These are phyloP conservation scores for Xerocomellus intermedius DNA, from an alignment of 768 basidiomycete species.

Conservation along the genomic window DNA sequence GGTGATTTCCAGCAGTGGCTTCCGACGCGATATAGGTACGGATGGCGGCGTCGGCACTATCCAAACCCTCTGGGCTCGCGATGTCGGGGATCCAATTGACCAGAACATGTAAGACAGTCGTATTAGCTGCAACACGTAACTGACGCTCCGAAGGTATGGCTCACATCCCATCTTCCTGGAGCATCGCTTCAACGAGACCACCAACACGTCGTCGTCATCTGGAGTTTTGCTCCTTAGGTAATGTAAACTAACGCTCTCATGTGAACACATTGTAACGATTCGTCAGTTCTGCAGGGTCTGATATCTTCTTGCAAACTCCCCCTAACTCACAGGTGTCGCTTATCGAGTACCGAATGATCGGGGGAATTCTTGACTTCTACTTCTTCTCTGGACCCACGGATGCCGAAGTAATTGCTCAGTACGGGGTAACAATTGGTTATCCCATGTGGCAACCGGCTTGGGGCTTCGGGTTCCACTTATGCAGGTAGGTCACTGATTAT, in stretches of 20 bases:
- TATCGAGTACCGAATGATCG: slow-evolving; percentile 70
- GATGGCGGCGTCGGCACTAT: slow-evolving; percentile 52
- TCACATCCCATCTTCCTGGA: slow-evolving; percentile 71
- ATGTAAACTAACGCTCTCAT: background rate
- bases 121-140: background rate
- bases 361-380: slow-evolving; percentile 77
- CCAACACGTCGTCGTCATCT: slow-evolving; percentile 57
- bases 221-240: slow-evolving; percentile 76
- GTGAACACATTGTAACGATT: slow-evolving; percentile 6
- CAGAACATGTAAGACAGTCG: slow-evolving; percentile 53
- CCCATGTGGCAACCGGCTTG: slow-evolving; percentile 73
- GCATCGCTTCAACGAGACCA: slow-evolving; percentile 58
- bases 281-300: slow-evolving; percentile 61
- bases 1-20: slow-evolving; percentile 65
- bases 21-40: slow-evolving; percentile 57
- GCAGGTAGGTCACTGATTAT: slow-evolving; percentile 40
- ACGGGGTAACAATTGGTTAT: slow-evolving; percentile 61
- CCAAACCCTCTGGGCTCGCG: slow-evolving; percentile 68
- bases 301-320: slow-evolving; percentile 66
- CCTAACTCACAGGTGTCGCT: slow-evolving; percentile 52
- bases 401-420: slow-evolving; percentile 65
- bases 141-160: slow-evolving; percentile 51
- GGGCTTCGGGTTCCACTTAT: slow-evolving; percentile 79
- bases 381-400: slow-evolving; percentile 61
- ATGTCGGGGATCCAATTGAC: slow-evolving; percentile 60